phyloP scores from a whole-genome alignment of 1,284 basidiomycete genomes.

The Ceratobasidium papillatum region DNA sequence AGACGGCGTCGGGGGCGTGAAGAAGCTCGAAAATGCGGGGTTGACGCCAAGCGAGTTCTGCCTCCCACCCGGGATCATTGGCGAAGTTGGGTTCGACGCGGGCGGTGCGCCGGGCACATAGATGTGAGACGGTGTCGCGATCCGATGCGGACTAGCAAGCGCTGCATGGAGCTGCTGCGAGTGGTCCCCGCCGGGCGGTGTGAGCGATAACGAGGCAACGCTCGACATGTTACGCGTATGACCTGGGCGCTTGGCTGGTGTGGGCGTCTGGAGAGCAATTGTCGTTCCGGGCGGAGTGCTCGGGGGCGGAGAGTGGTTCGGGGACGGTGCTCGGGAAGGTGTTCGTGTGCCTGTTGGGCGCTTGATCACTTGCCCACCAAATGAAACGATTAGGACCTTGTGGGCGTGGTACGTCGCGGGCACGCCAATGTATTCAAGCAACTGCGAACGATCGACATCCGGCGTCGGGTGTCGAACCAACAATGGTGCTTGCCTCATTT shows the following conservation, averaged over 20 bases:
- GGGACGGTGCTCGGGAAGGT: slow-evolving; percentile 16
- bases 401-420: slow-evolving; percentile 57
- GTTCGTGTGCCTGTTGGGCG: slow-evolving; percentile 54
- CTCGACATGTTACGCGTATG: slow-evolving; percentile 21
- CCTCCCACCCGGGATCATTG: slow-evolving; percentile 26
- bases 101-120: slow-evolving; percentile 64
- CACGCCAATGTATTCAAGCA: slow-evolving; percentile 68
- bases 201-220: slow-evolving; percentile 2
- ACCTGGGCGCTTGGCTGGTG: background rate
- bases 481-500: slow-evolving; percentile 65
- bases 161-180: slow-evolving; percentile 29
- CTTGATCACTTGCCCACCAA: slow-evolving; percentile 77
- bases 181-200: slow-evolving; percentile 18
- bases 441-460: slow-evolving; percentile 61
- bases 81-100: slow-evolving; percentile 47
- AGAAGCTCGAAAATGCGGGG: slow-evolving; percentile 25
- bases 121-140: slow-evolving; percentile 60
- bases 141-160: slow-evolving; percentile 35
- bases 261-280: background rate
- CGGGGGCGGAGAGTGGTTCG: slow-evolving; percentile 21
- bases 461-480: slow-evolving; percentile 65
- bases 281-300: background rate
- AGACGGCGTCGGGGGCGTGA: slow-evolving; percentile 20
- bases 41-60: slow-evolving; percentile 5
- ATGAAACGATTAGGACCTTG: slow-evolving; percentile 76